A percentile compares a stretch with the other conserved stretches of the same genome.
These are phyloP conservation scores for Saccharomyces hybrid DNA, from an alignment of 1,139 yeast genomes.

Conservation along the genomic window DNA sequence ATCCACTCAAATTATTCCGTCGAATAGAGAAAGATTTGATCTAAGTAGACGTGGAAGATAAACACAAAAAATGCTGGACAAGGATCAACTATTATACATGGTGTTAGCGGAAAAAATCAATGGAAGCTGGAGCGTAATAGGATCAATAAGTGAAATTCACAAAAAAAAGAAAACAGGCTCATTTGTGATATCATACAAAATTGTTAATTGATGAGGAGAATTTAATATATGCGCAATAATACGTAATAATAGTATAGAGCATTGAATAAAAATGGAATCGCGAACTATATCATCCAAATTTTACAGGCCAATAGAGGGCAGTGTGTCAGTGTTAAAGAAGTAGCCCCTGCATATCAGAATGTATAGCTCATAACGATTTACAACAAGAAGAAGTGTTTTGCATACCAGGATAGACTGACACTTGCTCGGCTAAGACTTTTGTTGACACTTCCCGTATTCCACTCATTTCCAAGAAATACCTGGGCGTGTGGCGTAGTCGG, in stretches of 20 bases:
- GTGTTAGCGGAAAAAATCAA: not conserved
- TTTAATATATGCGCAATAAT: not conserved
- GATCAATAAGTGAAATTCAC: not conserved
- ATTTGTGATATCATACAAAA: not conserved
- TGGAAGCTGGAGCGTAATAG: not conserved
- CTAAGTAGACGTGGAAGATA: not conserved
- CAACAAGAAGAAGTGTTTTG: not conserved
- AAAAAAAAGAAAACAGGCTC: not conserved
- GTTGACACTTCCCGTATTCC: not conserved
- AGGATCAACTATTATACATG: not conserved
- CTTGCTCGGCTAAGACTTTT: not conserved
- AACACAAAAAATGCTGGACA: not conserved
- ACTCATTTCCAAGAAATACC: not conserved
- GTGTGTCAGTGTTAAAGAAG: not conserved
- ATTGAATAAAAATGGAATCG: not conserved
- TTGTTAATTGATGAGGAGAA: not conserved
- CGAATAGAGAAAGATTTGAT: not conserved
- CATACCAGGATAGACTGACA: not conserved
- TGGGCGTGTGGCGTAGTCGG: slow-evolving; percentile 92
- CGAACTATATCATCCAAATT: not conserved
- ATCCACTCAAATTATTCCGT: not conserved
- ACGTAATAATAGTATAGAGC: not conserved
- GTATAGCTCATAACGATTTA: not conserved
- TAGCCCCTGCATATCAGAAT: not conserved
- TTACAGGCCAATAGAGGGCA: not conserved